These are phyloP conservation scores for Euphorbia lathyris DNA, from an alignment of 345 rosid species.

Conservation along the genomic window DNA sequence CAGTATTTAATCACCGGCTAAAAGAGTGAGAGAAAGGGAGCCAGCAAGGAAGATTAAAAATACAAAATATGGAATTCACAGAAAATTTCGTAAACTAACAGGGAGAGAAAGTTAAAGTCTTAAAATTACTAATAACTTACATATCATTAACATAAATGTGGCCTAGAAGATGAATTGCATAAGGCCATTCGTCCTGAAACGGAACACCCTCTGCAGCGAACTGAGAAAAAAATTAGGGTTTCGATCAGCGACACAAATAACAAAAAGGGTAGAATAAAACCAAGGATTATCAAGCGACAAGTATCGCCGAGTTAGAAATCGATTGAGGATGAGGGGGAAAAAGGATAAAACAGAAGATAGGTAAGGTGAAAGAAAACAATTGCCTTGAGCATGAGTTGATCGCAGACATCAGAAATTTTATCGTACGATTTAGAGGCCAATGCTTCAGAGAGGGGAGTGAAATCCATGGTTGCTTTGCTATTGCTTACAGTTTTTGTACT, in stretches of 20 bases:
- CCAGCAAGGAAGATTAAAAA: background rate
- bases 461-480: slow-evolving; percentile 48
- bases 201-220: slow-evolving; percentile 62
- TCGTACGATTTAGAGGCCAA: slow-evolving; percentile 51
- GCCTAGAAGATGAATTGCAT: slow-evolving; percentile 71
- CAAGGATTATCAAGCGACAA: too few species aligned
- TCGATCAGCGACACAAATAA: background rate
- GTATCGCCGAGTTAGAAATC: background rate
- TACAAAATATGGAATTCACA: background rate
- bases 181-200: slow-evolving; percentile 93
- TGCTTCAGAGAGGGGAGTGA: slow-evolving; percentile 57
- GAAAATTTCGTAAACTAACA: background rate
- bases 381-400: slow-evolving; percentile 73
- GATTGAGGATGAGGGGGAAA: background rate
- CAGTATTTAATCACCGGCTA: background rate
- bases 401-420: slow-evolving; percentile 71
- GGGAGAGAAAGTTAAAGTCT: background rate
- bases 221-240: slow-evolving; percentile 33
- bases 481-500: background rate
- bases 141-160: slow-evolving; percentile 57
- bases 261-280: background rate
- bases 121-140: slow-evolving; percentile 30
- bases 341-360: background rate
- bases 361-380: background rate
- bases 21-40: background rate